These are phyloP conservation scores for Metschnikowia gelsemii DNA, from an alignment of 805 yeast species.

Conservation along the genomic window DNA sequence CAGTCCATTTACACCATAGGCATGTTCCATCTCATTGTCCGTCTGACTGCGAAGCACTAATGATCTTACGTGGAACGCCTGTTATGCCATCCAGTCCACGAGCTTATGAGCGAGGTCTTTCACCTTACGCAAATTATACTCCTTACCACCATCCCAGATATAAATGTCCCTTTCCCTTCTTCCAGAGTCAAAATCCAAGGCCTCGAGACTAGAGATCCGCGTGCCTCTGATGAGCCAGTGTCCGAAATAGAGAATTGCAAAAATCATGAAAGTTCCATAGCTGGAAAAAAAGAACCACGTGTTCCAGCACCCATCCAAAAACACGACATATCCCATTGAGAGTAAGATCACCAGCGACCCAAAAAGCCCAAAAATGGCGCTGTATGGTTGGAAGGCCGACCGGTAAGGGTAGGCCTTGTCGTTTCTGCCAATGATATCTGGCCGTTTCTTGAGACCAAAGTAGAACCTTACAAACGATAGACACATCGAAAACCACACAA, in stretches of 20 bases:
- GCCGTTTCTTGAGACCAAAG: constrained; percentile 57
- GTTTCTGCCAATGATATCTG: constrained; percentile 63
- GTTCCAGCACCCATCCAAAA: constrained; percentile 57
- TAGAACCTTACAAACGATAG: constrained; percentile 62
- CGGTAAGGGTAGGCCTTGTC: constrained; percentile 66
- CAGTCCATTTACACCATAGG: no score
- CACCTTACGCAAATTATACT: constrained; percentile 34
- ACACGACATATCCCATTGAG: constrained; percentile 62
- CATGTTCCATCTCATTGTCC: no score
- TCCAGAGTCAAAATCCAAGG: constrained; percentile 79
- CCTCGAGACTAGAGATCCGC: constrained; percentile 64
- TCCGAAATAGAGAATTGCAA: constrained; percentile 49
- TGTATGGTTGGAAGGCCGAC: constrained; percentile 68
- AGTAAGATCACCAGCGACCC: constrained; percentile 53
- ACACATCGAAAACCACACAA: constrained; percentile 79
- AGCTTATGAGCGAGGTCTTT: constrained; percentile 36
- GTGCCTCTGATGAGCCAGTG: constrained; percentile 63
- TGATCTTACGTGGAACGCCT: not conserved
- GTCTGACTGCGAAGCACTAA: no score
- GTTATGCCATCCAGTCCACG: constrained; percentile 35
- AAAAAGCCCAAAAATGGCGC: constrained; percentile 60
- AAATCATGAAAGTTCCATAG: constrained; percentile 59
- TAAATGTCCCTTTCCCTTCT: constrained; percentile 78
- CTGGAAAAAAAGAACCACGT: constrained; percentile 61
- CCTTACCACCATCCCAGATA: constrained; percentile 74